Evolutionary conservation across 140 eudicot species (phyloP).

Genomic region (Flaveria floridana): DNA sequence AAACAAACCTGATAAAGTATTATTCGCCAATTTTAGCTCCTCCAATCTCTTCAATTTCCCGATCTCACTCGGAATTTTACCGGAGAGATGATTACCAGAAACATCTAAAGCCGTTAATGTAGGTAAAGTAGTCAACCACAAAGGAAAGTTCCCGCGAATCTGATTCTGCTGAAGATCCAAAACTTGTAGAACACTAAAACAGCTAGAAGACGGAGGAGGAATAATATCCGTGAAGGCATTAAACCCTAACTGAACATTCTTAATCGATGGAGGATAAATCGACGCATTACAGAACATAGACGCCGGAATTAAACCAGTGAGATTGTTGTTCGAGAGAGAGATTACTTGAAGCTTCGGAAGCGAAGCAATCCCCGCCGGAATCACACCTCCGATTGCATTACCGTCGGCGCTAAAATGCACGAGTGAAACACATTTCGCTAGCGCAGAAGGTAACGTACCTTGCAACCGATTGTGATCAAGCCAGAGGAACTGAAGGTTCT

Average conservation of each 20-base stretch:
- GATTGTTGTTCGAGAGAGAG: constrained; percentile 47
- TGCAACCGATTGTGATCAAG: constrained; percentile 52
- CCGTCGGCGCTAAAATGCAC: constrained; percentile 75
- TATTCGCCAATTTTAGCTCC: constrained; percentile 64
- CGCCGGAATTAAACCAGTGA: constrained; percentile 59
- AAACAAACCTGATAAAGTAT: constrained; percentile 56
- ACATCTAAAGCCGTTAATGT: constrained; percentile 62
- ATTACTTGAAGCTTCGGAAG: constrained; percentile 56
- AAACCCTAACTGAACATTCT: constrained; percentile 60
- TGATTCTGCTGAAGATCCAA: constrained; percentile 63
- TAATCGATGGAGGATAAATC: constrained; percentile 38
- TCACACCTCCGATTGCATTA: constrained; percentile 56
- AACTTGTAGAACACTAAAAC: constrained; percentile 54
- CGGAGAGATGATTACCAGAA: constrained; percentile 67
- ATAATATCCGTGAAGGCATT: constrained; percentile 53
- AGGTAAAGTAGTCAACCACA: constrained; percentile 46
- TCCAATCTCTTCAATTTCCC: constrained; percentile 56
- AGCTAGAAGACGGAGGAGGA: constrained; percentile 27
- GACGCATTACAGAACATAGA: constrained; percentile 54
- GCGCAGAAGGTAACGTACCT: constrained; percentile 87
- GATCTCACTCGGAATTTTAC: constrained; percentile 50
- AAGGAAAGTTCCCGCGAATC: constrained; percentile 55
- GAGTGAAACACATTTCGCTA: constrained; percentile 65
- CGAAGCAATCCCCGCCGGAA: constrained; percentile 62
- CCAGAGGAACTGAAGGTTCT: constrained; percentile 51